A percentile compares a stretch with the other conserved stretches of the same genome.
phyloP scores from a whole-genome alignment of 2,329 filamentous ascomycete species.

The Fonsecaea pedrosoi region DNA sequence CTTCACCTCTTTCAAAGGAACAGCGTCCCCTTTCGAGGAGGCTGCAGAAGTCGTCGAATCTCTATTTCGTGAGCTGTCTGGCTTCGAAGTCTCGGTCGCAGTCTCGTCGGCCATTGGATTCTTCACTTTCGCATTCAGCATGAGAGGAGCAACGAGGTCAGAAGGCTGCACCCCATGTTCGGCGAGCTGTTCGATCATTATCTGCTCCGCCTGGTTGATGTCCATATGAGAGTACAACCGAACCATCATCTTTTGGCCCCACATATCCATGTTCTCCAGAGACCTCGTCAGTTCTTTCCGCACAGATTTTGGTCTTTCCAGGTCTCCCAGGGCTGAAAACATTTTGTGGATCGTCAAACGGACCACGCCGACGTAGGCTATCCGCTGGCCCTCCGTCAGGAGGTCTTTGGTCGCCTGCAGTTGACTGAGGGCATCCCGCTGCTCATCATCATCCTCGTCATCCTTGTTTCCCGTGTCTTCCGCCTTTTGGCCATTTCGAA shows the following conservation, averaged over 20 bases:
- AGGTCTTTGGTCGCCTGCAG: slow-evolving; percentile 96
- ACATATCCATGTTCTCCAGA: slow-evolving; percentile 85
- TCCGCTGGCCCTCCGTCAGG: slow-evolving; percentile 90
- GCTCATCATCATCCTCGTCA: slow-evolving; percentile 72
- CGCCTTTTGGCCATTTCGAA: slow-evolving; percentile 72
- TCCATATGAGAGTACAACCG: slow-evolving; percentile 96
- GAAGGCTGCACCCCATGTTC: slow-evolving; percentile 86
- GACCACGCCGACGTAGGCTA: slow-evolving; percentile 92
- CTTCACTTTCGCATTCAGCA: slow-evolving; percentile 89
- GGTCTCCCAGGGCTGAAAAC: slow-evolving; percentile 69
- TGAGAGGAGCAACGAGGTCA: slow-evolving; percentile 84
- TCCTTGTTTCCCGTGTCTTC: slow-evolving; percentile 63
- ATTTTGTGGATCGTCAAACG: slow-evolving; percentile 81
- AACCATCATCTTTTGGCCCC: slow-evolving; percentile 98
- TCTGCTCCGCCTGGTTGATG: slow-evolving; percentile 82
- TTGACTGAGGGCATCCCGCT: slow-evolving; percentile 83
- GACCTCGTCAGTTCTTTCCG: slow-evolving; percentile 76
- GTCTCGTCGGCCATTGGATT: slow-evolving; percentile 78
- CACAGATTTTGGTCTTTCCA: slow-evolving; percentile 68
- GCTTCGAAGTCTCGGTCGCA: slow-evolving; percentile 30
- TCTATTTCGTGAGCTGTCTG: slow-evolving; percentile 40
- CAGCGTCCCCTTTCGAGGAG: slow-evolving; percentile 14
- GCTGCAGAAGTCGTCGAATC: slow-evolving; percentile 47
- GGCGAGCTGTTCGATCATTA: slow-evolving; percentile 98
- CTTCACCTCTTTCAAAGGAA: slow-evolving; percentile 59